Evolutionary conservation across 1,284 basidiomycete species (phyloP), one percentile per base, ranked within the genome.

Genomic region (Moniliophthora roreri): DNA sequence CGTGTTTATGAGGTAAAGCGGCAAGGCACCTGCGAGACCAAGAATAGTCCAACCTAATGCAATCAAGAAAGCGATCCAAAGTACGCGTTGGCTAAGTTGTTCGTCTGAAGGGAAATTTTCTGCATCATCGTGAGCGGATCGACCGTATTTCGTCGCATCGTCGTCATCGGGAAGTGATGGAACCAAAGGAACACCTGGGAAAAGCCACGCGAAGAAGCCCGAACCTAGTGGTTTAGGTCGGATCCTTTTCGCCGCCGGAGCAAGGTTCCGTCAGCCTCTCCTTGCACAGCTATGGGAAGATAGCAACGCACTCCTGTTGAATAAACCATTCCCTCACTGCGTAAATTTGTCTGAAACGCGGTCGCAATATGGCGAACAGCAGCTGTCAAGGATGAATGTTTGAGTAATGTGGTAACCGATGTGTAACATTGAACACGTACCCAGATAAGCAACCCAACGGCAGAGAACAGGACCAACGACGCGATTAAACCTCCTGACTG

Each of bases 281-380:
- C 37, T 52, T n/a, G 36, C 21, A 28, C 28, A 21, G 39, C 35
- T 26, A 35, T 46, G 39, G 49, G 18, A 10, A 34, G 18, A 13
- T 47, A 8, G 20, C 38, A 8, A 79, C 85, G 70, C 63, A 89
- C 87, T 81, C 79, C 68, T 76, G 80, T 44, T 78, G 80, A 15
- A 85, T 77, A 65, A 89, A 90, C 87, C 87, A 90, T 63, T 89
- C 86, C 61, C 87, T 72, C 48, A 85, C 66, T 21, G 72, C 83
- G 60, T 89, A 90, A 16, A 90, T 64, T 69, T 89, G 84, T 52
- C 86, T 79, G 63, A 82, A 85, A 52, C 76, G 80, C 11, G 87
- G 86, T 44, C 87, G 77, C 18, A 88, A 57, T 51, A 84, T 68
- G 28, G 84, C 87, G 66, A 89, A 89, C 42, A 82, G 58, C 51